Conservation (phyloP, 2,329 filamentous ascomycete genomes). For the Furcasterigmium furcatum region DNA sequence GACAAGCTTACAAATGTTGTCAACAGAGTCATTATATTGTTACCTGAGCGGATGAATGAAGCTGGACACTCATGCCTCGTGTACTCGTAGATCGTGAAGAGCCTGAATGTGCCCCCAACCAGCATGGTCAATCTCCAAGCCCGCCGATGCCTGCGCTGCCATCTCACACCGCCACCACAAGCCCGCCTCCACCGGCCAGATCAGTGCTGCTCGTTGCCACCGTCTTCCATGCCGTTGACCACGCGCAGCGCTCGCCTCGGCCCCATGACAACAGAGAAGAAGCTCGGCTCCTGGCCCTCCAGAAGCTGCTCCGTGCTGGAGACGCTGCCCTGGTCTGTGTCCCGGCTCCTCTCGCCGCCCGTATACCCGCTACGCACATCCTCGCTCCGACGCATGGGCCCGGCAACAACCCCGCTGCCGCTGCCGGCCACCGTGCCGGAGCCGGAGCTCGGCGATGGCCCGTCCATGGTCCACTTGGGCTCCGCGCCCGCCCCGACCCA, state of each 20-base stretch:
- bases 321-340: slow-evolving; percentile 19
- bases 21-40: no score
- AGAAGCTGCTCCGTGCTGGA: slow-evolving; percentile 54
- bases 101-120: no score
- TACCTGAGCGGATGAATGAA: no score
- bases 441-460: slow-evolving; percentile 15
- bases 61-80: no score
- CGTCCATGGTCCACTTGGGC: slow-evolving; percentile 22
- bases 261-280: slow-evolving; percentile 67
- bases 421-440: slow-evolving; percentile 17
- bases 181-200: no score
- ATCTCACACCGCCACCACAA: no score
- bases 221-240: slow-evolving; percentile 52
- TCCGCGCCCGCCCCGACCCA: slow-evolving; percentile 26
- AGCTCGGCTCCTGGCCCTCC: slow-evolving; percentile 63
- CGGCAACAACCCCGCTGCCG: slow-evolving; percentile 12
- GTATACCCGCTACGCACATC: slow-evolving; percentile 9
- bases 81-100: no score
- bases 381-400: slow-evolving; percentile 15
- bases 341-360: slow-evolving; percentile 17
- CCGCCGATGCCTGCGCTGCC: no score
- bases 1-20: no score
- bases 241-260: slow-evolving; percentile 66
- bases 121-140: no score
- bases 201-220: neutral